These are phyloP conservation scores for Paraurostyla sp. DNA, from an alignment of 73 alveolate genomes.

Conservation along the genomic window DNA sequence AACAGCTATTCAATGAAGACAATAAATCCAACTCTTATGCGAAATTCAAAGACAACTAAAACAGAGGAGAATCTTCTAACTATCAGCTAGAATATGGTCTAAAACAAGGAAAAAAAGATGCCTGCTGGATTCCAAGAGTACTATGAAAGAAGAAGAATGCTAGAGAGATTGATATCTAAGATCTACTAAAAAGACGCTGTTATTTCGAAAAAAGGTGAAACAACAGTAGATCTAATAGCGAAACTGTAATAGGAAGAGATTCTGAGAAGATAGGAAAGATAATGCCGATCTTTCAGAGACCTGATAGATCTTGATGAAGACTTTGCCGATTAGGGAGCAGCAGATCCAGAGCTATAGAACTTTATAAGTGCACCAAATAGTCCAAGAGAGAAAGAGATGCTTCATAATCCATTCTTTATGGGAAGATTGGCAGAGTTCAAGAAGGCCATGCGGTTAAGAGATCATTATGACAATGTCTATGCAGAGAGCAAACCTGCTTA, in stretches of 20 bases:
- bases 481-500: constrained; percentile 60
- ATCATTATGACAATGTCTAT: constrained; percentile 55
- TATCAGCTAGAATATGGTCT: not conserved
- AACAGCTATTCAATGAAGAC: not conserved
- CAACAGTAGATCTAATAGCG: not conserved
- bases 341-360: constrained; percentile 47
- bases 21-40: too few species aligned
- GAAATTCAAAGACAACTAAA: not conserved
- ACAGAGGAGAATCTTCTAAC: not conserved
- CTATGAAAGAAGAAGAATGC: constrained; percentile 27
- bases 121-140: constrained; percentile 16
- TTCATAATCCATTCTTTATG: constrained; percentile 62
- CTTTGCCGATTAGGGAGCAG: constrained; percentile 51
- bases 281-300: constrained; percentile 50
- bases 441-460: constrained; percentile 8
- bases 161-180: constrained; percentile 5
- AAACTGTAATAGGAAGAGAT: constrained; percentile 26
- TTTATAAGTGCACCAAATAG: constrained; percentile 50
- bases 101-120: not conserved
- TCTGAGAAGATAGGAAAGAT: not conserved
- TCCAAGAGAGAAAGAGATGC: constrained; percentile 63
- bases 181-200: not conserved
- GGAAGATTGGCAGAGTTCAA: constrained; percentile 50
- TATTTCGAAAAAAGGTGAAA: not conserved
- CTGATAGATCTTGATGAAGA: constrained; percentile 55